Evolutionary conservation across 1,284 basidiomycete species (phyloP).

Genomic region (Pholiota adiposa): DNA sequence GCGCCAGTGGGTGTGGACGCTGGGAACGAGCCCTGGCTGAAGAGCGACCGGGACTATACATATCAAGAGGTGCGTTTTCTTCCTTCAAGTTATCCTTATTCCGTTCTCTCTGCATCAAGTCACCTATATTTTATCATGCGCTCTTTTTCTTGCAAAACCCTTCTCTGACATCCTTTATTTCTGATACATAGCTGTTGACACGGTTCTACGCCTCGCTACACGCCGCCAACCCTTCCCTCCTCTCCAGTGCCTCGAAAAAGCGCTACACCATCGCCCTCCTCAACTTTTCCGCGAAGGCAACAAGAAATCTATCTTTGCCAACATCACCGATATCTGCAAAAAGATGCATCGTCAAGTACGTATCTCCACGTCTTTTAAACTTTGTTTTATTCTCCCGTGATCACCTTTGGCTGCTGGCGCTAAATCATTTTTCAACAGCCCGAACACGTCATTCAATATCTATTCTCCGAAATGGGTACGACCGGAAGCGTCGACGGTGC

Average conservation of each 20-base stretch:
- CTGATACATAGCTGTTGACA: conserved; percentile 74
- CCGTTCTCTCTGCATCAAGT: too few species aligned
- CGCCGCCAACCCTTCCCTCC: conserved; percentile 92
- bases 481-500: conserved; percentile 95
- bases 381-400: too few species aligned
- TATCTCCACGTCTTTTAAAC: too few species aligned
- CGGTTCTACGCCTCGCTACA: conserved; percentile 94
- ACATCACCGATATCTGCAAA: conserved; percentile 97
- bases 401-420: too few species aligned
- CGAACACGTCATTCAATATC: conserved; percentile 98
- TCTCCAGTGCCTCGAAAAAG: conserved; percentile 81
- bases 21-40: conserved; percentile 86
- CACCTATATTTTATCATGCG: too few species aligned
- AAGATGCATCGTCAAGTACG: conserved; percentile 89
- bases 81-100: background rate
- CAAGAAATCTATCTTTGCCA: conserved; percentile 97
- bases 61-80: conserved; percentile 79
- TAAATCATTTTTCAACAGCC: conserved; percentile 50
- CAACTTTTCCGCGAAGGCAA: conserved; percentile 93
- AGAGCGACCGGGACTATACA: conserved; percentile 92
- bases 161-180: conserved; percentile 7
- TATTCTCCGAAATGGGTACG: conserved; percentile 99
- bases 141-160: too few species aligned
- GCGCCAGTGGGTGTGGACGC: conserved; percentile 61
- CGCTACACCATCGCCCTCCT: conserved; percentile 99